Base-by-base conservation (phyloP, 208 protist species). In the Wallacemonas sp. region DNA sequence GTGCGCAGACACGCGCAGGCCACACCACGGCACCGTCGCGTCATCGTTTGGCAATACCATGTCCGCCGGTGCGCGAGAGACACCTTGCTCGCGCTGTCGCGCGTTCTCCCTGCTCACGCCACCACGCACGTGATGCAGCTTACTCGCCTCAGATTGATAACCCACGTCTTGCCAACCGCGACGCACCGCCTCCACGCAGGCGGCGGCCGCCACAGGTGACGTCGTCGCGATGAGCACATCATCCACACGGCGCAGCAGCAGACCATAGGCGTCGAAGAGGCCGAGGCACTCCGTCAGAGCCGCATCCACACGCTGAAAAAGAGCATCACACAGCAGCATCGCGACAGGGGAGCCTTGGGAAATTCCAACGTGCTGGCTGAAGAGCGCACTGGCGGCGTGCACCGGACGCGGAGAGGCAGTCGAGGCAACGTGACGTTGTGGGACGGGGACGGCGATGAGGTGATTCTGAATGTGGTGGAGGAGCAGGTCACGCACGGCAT, bases 241-340 rank as follows among this genome's bases (percentile, higher is more conserved):
- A 61, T 94, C 88, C 14, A 94, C 82, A 21, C 88, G 88, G 8
- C 88, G 79, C 26, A 93, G 62, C 46, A 88, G 55, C 45, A 90
- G 30, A 12, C 83, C 64, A 28, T 77, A 75, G 65, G 81, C 81
- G 24, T 72, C 46, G 63, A 84, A 75, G 21, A 71, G 30, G 0
- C 38, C 62, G 31, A 85, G 66, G 45, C 79, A 70, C 15, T 28
- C 49, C 15, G 64, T 51, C 11, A 78, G 62, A 22, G 69, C 45
- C 30, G 56, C 59, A 26, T 84, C 78, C 21, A 84, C 68, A 8
- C 39, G 31, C n/a, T 63, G 45, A 36, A 94, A 65, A 30, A 94
- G 62, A 5, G 58, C 62, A 47, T 94, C 79, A 51, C 88, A 94
- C 11, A 94, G 62, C 39, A 94, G 75, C 81, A 87, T 89, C 21